Evolutionary conservation across 192 early-diverging fungal genomes (phyloP), one percentile per base, ranked within the genome.

Genomic region (Podila verticillata): DNA sequence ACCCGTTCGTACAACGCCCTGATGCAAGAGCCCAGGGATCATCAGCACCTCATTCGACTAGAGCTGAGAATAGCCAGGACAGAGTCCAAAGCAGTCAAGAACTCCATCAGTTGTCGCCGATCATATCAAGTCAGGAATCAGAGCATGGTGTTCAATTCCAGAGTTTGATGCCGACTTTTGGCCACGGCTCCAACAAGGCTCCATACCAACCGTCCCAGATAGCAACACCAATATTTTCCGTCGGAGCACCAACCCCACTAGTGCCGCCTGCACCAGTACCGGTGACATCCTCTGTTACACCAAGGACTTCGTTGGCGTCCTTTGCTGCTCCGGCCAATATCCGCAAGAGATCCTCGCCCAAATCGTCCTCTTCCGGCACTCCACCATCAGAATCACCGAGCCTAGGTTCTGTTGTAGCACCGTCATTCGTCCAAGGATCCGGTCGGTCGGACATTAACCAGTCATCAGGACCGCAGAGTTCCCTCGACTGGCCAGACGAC

Each of bases 291-390:
- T 39, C 63, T n/a, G 9, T 36, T 15, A 70, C 68, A 0, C 74
- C 74, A 47, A 57, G 34, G 15, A 31, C 20, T 2, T 34, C 48
- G 10, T 26, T 77, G n/a, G 58, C 57, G 28, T 68, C 74, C 2
- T 77, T 77, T 61, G 74, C 74, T 22, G 74, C 74, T 5, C 57
- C 74, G 0, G 56, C 68, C 7, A 60, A 54, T 70, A 54, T 78
- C 26, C 48, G 74, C 35, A 70, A 70, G 54, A 51, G 74, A 32
- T 65, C 68, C 7, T 62, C 63, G 9, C 67, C 44, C 1, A 15
- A 48, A 5, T 29, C 39, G 9, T n/a, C 39, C 39, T 17, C 58
- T 31, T 20, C 30, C 12, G 0, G 26, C 58, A 12, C 58, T 32
- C 30, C 5, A 24, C 4, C 58, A 4, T 44, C 15, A 44, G 13